Evolutionary conservation across 78 protist genomes (phyloP), one percentile per base, ranked within the genome.

Genomic region (Trichosphaerium sp.): DNA sequence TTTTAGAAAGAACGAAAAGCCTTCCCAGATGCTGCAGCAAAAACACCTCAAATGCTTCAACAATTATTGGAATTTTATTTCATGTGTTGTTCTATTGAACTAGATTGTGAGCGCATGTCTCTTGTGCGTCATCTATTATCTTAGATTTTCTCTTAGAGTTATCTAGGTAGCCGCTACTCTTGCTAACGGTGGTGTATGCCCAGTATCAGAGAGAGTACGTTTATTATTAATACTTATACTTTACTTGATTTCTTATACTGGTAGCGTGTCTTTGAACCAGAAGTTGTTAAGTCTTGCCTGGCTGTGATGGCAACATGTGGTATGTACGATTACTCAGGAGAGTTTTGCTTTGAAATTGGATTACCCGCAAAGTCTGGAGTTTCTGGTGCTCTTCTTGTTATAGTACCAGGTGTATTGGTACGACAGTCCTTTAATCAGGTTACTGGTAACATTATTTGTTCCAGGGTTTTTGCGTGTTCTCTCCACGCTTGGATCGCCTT

Each of bases 241-340:
- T n/a, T n/a, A n/a, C n/a, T n/a, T n/a, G n/a, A n/a, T n/a, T n/a
- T n/a, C n/a, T n/a, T n/a, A n/a, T n/a, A n/a, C n/a, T n/a, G n/a
- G n/a, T n/a, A n/a, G n/a, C n/a, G n/a, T n/a, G n/a, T n/a, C n/a
- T n/a, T n/a, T n/a, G n/a, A n/a, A n/a, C n/a, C n/a, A n/a, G n/a
- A n/a, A n/a, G n/a, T n/a, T n/a, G 78, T 71, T n/a, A 2, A 38
- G 12, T 0, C 31, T 51, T 2, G 49, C 18, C 72, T 78, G 18
- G 18, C 48, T 5, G 1, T 62, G 12, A 62, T 81, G 76, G 21
- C 1, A 28, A n/a, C 67, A 31, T 75, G 80, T 7, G 91, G 91
- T 29, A 71, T 82, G 86, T 82, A 82, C 39, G 91, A 85, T 40
- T 75, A 39, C 39, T 32, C 62, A 18, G 91, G 91, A 34, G 64